Conservation (phyloP, 495 filamentous ascomycete species). For the Penicillium tannophilum region DNA sequence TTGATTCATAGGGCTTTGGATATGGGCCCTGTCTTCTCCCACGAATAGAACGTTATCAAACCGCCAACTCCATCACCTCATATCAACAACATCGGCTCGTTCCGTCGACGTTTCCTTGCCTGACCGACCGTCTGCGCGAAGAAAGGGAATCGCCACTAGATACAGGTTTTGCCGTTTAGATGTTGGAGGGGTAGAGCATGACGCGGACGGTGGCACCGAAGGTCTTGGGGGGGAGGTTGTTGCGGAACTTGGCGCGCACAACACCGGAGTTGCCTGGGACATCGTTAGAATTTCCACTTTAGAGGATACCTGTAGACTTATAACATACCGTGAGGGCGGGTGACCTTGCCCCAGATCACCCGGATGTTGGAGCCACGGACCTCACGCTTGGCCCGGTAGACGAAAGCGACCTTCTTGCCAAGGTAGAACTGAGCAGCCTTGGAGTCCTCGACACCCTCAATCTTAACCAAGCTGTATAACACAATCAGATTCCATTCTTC, state of each 20-base stretch:
- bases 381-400: constrained; percentile 92
- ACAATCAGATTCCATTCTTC: constrained; percentile 34
- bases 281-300: constrained; percentile 12
- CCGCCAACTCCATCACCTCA: constrained; percentile 49
- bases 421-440: constrained; percentile 86
- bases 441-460: constrained; percentile 91
- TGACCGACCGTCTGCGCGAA: constrained; percentile 48
- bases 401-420: constrained; percentile 95
- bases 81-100: constrained; percentile 44
- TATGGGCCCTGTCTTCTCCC: constrained; percentile 48
- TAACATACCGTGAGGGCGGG: constrained; percentile 82
- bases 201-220: constrained; percentile 96
- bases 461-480: constrained; percentile 74
- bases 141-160: constrained; percentile 44
- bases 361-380: constrained; percentile 94
- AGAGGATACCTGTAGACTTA: background rate
- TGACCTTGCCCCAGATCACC: constrained; percentile 99
- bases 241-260: constrained; percentile 92
- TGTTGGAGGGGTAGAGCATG: constrained; percentile 93
- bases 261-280: constrained; percentile 86
- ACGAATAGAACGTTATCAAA: constrained; percentile 49
- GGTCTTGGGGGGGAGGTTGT: constrained; percentile 90
- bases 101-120: constrained; percentile 46
- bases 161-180: constrained; percentile 45
- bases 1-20: constrained; percentile 48